Percentiles rank a stretch among this genome's conserved stretches.
phyloP scores from a whole-genome alignment of 495 filamentous ascomycete species.

The Usnea hakonensis region DNA sequence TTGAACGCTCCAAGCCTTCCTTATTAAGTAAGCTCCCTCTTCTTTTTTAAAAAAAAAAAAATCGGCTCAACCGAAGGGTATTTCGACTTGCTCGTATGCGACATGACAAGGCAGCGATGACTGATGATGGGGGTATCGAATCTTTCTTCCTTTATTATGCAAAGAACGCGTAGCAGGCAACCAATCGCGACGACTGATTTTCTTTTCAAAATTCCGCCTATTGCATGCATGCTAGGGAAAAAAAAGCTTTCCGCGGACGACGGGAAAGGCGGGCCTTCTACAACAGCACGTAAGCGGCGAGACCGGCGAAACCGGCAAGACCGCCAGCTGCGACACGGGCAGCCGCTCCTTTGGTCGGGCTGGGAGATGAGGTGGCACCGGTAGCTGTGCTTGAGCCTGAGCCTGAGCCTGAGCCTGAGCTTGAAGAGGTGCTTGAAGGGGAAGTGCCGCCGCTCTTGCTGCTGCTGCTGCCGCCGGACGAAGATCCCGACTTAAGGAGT shows the following conservation, averaged over 20 bases:
- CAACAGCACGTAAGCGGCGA: slow-evolving; percentile 21
- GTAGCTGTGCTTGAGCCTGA: slow-evolving; percentile 21
- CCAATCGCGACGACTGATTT: no score
- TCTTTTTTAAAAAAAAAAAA: no score
- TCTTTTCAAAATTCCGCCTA: neutral
- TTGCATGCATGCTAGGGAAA: neutral
- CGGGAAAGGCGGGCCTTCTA: slow-evolving; percentile 5
- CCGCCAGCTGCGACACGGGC: slow-evolving; percentile 16
- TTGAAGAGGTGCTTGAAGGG: neutral
- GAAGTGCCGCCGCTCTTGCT: neutral
- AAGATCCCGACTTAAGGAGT: neutral
- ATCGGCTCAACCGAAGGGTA: slow-evolving; percentile 6
- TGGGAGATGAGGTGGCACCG: slow-evolving; percentile 13
- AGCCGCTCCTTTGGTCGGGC: neutral
- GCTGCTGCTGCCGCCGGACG: neutral
- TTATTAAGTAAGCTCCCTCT: neutral
- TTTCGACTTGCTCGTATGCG: neutral
- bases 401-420: slow-evolving; percentile 1
- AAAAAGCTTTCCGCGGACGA: neutral
- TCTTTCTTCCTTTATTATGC: no score
- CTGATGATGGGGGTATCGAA: neutral
- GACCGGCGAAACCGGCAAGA: slow-evolving; percentile 20
- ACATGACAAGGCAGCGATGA: neutral
- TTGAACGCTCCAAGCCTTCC: neutral
- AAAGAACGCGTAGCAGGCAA: no score